Base-by-base conservation (phyloP, 1,284 basidiomycete species). In the Neolentinus lepideus region DNA sequence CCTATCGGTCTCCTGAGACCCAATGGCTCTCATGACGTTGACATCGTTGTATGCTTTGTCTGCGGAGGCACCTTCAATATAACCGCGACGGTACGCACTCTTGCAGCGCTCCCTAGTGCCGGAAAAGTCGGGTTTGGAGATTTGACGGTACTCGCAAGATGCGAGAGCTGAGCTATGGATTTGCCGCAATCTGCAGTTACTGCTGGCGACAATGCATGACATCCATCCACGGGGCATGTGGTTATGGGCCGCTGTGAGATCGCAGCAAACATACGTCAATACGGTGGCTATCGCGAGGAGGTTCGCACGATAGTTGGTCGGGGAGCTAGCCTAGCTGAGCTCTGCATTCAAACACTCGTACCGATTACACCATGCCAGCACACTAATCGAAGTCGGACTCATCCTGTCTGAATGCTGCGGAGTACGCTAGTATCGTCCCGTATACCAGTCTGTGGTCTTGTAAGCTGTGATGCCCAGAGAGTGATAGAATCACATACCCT, bases 401-500 rank as follows among this genome's bases (percentile, higher is more conserved):
- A 48, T 88, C 88, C 66, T 88, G 81, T 60, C 72, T 85, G 71
- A 97, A 95, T 56, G 85, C 86, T 43, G 92, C 90, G 48, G 87
- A 81, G 68, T 95, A 96, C 12, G 90, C 84, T 60, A 94, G 62
- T 62, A 96, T 97, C 10, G 97, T 99, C 3, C 90, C 92, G 67
- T 99, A 99, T 1, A 99, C 94, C 59, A 98, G 77, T 35, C 87
- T 90, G 33, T 52, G 36, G 51, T 21, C 36, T 27, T 43, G 46
- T 67, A 24, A 66, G 56, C 52, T 51, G 35, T 16, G 50, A 33
- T 50, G 4, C 9, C 24, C 9, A 22, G 9, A n/a, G 22, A 21
- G 47, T n/a, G 51, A 10, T 35, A 53, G 57, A 16, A 24, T 36
- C 25, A 78, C 80, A 61, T 68, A 91, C 88, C 81, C 85, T 70